Evolutionary conservation across 2,329 filamentous ascomycete species (phyloP).

Genomic region (Pseudogymnoascus sp.): DNA sequence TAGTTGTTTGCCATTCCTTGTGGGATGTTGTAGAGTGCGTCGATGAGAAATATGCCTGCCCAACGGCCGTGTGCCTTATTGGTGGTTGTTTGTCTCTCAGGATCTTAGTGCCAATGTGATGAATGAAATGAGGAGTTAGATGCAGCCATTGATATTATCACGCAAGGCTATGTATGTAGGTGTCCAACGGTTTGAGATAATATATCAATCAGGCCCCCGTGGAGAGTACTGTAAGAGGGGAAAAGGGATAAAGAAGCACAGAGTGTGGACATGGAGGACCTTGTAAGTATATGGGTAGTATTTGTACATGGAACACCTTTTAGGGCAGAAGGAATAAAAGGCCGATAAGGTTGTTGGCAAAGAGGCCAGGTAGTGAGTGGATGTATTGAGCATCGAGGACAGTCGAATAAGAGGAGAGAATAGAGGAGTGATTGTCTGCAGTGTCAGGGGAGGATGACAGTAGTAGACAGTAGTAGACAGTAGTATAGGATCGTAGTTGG

Average conservation of each 20-base stretch:
- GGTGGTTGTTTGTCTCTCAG: conserved; percentile 2
- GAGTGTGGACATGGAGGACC: neutral
- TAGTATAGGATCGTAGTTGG: neutral
- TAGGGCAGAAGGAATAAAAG: conserved; percentile 2
- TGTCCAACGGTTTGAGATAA: neutral
- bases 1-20: conserved; percentile 24
- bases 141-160: conserved; percentile 9
- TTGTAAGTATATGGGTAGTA: conserved; percentile 2
- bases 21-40: conserved; percentile 17
- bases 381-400: neutral
- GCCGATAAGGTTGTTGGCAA: conserved; percentile 5
- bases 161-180: conserved; percentile 3
- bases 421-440: neutral
- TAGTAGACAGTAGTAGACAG: neutral
- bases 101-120: conserved; percentile 2
- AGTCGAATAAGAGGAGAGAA: neutral
- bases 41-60: conserved; percentile 3
- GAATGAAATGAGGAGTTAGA: neutral
- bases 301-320: neutral
- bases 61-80: conserved; percentile 5
- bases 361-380: conserved; percentile 3
- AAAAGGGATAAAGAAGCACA: neutral
- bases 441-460: neutral
- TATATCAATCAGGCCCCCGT: neutral
- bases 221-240: neutral